Conservation (phyloP, 768 basidiomycete species). For the Rhizopogon rudus region DNA sequence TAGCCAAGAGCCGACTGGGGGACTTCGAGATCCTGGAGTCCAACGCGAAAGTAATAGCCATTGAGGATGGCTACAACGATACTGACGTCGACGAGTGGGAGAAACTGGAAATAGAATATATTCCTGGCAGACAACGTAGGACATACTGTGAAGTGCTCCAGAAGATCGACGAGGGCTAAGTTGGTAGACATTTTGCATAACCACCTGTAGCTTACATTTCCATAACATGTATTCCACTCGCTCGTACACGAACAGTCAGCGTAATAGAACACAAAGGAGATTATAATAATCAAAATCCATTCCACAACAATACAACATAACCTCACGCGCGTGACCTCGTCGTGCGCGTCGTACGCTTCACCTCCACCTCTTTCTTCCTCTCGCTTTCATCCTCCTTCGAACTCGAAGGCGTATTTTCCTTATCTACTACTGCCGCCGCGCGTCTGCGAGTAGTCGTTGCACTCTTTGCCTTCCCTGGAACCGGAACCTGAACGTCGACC, state of each 20-base stretch:
- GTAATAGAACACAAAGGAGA: neutral
- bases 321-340: constrained; percentile 1
- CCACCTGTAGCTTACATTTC: neutral
- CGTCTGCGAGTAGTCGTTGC: constrained; percentile 1
- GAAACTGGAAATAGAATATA: constrained; percentile 8
- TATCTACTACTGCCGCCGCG: constrained; percentile 2
- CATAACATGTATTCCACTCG: neutral
- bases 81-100: constrained; percentile 17
- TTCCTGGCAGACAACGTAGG: constrained; percentile 5
- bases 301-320: neutral
- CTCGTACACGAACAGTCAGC: neutral
- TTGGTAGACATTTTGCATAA: neutral
- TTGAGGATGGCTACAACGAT: constrained; percentile 6
- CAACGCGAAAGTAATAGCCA: constrained; percentile 12
- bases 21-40: constrained; percentile 20
- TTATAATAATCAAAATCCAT: neutral
- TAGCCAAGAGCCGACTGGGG: constrained; percentile 9
- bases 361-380: constrained; percentile 4
- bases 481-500: neutral
- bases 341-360: constrained; percentile 3
- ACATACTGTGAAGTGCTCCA: constrained; percentile 20
- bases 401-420: constrained; percentile 11
- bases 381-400: constrained; percentile 7
- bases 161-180: constrained; percentile 1
- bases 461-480: neutral